These are phyloP conservation scores for Kockiozyma suomiensis DNA, from an alignment of 805 yeast species.

Conservation along the genomic window DNA sequence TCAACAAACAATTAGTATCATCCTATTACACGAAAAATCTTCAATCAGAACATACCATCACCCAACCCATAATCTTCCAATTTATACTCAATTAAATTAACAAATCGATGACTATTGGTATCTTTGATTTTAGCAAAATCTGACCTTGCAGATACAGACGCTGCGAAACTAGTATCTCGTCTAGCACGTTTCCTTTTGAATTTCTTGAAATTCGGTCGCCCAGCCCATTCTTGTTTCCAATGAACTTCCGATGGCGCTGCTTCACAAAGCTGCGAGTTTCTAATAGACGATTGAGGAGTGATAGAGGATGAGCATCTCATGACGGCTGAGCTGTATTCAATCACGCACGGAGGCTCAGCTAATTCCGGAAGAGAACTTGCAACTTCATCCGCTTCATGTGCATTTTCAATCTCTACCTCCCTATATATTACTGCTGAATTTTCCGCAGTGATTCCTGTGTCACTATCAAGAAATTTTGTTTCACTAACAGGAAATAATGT, in stretches of 20 bases:
- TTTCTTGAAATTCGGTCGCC: slow-evolving; percentile 21
- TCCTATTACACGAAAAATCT: neutral
- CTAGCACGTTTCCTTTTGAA: slow-evolving; percentile 11
- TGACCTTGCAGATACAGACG: neutral
- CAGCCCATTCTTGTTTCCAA: slow-evolving; percentile 20
- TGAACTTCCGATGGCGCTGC: neutral
- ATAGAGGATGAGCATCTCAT: slow-evolving; percentile 3
- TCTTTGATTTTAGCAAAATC: neutral
- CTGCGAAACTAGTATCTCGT: neutral
- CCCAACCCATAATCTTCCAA: slow-evolving; percentile 28
- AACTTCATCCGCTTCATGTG: neutral
- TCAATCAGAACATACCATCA: slow-evolving; percentile 18
- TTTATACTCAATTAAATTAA: slow-evolving; percentile 17
- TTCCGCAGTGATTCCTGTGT: neutral
- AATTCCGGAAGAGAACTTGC: neutral
- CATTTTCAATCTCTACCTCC: neutral
- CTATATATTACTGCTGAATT: neutral
- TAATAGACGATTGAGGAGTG: neutral
- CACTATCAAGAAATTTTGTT: neutral
- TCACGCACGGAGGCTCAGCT: neutral
- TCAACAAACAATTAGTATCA: neutral
- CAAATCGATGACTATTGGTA: neutral
- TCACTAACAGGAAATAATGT: too few species aligned
- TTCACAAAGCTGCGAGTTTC: neutral
- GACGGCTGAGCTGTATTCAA: slow-evolving; percentile 6